Conservation (phyloP, 352 stramenopile species). For the Phytopythium sindhum region DNA sequence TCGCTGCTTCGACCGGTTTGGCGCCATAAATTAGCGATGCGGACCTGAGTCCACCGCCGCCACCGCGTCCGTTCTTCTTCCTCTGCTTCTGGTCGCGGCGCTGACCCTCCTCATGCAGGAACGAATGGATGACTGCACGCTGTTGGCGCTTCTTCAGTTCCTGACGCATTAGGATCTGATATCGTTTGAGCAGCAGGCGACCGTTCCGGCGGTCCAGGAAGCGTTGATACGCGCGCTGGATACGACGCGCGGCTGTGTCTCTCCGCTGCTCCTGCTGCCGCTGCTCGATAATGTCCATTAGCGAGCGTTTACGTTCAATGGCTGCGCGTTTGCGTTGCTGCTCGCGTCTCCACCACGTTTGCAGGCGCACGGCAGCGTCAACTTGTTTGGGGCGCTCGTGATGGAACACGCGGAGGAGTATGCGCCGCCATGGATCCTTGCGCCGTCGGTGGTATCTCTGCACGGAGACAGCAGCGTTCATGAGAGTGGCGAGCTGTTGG, state of each 20-base stretch:
- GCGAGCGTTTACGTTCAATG: background rate
- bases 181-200: constrained; percentile 33
- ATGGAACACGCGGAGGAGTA: constrained; percentile 23
- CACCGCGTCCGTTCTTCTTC: background rate
- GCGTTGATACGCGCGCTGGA: constrained; percentile 32
- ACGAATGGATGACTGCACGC: constrained; percentile 50
- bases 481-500: constrained; percentile 15
- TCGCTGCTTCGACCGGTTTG: background rate
- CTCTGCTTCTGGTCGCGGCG: constrained; percentile 23
- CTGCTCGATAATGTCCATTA: constrained; percentile 21
- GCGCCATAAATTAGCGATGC: background rate
- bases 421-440: constrained; percentile 29
- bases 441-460: constrained; percentile 34
- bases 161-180: constrained; percentile 40
- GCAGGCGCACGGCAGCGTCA: constrained; percentile 14
- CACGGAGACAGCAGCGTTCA: constrained; percentile 28
- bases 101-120: constrained; percentile 36
- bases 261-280: constrained; percentile 21
- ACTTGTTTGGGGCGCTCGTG: constrained; percentile 26
- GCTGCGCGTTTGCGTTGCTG: constrained; percentile 9
- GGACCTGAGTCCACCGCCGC: background rate
- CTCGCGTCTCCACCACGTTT: constrained; percentile 22
- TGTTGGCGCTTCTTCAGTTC: constrained; percentile 50
- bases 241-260: constrained; percentile 17
- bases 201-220: constrained; percentile 29